These are phyloP conservation scores for Annona squamosa DNA, from an alignment of 164 flowering plant species.

Conservation along the genomic window DNA sequence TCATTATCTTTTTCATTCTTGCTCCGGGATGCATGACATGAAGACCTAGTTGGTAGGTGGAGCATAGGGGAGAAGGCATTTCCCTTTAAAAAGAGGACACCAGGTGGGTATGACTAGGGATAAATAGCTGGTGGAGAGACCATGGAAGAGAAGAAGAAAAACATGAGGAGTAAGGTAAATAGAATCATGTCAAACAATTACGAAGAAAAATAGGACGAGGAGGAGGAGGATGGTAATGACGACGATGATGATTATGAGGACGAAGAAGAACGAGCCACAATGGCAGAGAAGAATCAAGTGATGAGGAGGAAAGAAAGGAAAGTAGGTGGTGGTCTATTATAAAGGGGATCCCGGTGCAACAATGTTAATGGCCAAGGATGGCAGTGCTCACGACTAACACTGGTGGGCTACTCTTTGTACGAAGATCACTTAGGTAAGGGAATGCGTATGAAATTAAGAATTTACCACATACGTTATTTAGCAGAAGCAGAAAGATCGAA, in stretches of 20 bases:
- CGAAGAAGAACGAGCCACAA: not conserved
- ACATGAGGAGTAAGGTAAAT: not conserved
- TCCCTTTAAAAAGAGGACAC: constrained; percentile 6
- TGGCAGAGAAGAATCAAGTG: not conserved
- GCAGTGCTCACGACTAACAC: not conserved
- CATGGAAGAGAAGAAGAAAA: not conserved
- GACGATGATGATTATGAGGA: not conserved
- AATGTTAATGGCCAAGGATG: constrained; percentile 5
- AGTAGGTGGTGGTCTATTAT: not conserved
- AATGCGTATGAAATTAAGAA: not conserved
- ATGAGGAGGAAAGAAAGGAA: not conserved
- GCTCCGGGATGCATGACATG: not conserved
- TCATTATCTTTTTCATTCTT: not conserved
- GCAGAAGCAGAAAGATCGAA: too few relatives aligned
- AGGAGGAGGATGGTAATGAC: not conserved
- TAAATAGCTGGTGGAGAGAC: not conserved
- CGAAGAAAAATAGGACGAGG: not conserved
- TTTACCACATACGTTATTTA: too few relatives aligned
- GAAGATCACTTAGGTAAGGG: constrained; percentile 5
- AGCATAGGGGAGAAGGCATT: not conserved
- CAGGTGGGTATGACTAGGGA: not conserved
- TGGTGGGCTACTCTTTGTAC: constrained; percentile 5
- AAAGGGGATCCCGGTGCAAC: constrained; percentile 1
- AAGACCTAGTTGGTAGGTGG: not conserved
- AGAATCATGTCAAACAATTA: not conserved